Conservation (phyloP, 768 basidiomycete genomes). For the Leucocoprinus sp. region DNA sequence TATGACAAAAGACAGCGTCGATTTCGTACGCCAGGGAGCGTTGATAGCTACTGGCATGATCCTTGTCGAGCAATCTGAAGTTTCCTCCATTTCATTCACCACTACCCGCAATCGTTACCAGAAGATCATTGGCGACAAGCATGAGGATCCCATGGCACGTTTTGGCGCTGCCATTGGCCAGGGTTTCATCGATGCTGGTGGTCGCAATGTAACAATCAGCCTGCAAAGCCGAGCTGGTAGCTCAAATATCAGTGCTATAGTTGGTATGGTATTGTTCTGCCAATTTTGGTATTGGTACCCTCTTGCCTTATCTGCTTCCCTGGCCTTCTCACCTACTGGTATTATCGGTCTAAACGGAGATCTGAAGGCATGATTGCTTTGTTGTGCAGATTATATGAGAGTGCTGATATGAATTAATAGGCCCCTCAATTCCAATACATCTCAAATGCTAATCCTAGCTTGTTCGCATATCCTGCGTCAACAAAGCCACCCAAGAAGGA, state of each 20-base stretch:
- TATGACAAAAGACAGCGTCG: conserved; percentile 96
- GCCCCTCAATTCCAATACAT: conserved; percentile 90
- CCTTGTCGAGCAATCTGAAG: conserved; percentile 92
- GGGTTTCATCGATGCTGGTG: conserved; percentile 96
- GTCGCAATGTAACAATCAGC: conserved; percentile 91
- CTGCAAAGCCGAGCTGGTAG: conserved; percentile 90
- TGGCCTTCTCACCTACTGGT: conserved; percentile 93
- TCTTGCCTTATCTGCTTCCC: conserved; percentile 82
- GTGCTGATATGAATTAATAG: conserved; percentile 27
- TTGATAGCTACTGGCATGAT: conserved; percentile 95
- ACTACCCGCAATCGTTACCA: conserved; percentile 77
- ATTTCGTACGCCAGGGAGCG: conserved; percentile 97
- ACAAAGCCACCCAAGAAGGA: conserved; percentile 91
- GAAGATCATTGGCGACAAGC: conserved; percentile 91
- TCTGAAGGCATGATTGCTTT: conserved; percentile 60
- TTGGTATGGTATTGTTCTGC: conserved; percentile 96
- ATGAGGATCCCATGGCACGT: conserved; percentile 97
- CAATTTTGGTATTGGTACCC: conserved; percentile 99
- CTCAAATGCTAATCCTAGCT: conserved; percentile 83
- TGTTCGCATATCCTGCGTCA: conserved; percentile 86
- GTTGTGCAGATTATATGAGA: not conserved
- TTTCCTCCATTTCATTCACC: conserved; percentile 74
- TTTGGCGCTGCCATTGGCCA: conserved; percentile 96
- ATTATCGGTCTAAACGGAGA: conserved; percentile 87
- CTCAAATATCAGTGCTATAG: conserved; percentile 87